phyloP scores from a whole-genome alignment of 2,329 filamentous ascomycete species.

The Diaporthe sp. region DNA sequence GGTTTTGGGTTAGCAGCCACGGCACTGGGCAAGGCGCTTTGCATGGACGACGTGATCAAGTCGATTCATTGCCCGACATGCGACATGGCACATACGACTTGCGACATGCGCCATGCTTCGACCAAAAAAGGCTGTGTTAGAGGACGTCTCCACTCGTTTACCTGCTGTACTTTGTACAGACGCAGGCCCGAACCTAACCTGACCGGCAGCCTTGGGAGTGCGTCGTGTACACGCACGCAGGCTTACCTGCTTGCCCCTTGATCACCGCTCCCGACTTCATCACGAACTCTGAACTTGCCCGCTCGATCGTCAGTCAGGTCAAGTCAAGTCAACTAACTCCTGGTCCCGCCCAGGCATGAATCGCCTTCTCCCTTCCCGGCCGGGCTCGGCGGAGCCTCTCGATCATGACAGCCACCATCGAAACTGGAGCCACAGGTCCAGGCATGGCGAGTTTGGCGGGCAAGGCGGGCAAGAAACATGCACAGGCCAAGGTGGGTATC shows the following conservation, averaged over 20 bases:
- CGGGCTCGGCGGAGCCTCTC: slow-evolving; percentile 14
- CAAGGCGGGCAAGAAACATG: not conserved
- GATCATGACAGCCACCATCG: slow-evolving; percentile 4
- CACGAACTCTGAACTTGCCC: slow-evolving; percentile 9
- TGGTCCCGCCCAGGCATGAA: slow-evolving; percentile 17
- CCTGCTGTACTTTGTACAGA: slow-evolving; percentile 1
- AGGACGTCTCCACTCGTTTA: slow-evolving; percentile 17
- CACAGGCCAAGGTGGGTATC: slow-evolving; percentile 7
- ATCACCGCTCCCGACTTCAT: not conserved
- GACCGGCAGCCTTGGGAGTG: slow-evolving; percentile 11
- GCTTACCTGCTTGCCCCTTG: slow-evolving; percentile 7
- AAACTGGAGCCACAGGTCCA: slow-evolving; percentile 6
- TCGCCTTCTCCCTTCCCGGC: slow-evolving; percentile 1
- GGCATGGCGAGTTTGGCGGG: not conserved
- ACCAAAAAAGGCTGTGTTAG: slow-evolving; percentile 26
- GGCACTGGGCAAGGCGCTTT: slow-evolving; percentile 17
- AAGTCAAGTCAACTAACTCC: slow-evolving; percentile 18
- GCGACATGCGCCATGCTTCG: slow-evolving; percentile 23
- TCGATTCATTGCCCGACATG: slow-evolving; percentile 27
- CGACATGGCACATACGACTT: slow-evolving; percentile 1
- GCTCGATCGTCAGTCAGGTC: slow-evolving; percentile 17
- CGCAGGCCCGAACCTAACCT: slow-evolving; percentile 13
- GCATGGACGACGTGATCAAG: slow-evolving; percentile 22
- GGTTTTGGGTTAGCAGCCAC: slow-evolving; percentile 25
- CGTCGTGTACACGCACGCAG: not conserved